Conservation (phyloP, 192 early-diverging fungal species). For the Coemansia sp. region DNA sequence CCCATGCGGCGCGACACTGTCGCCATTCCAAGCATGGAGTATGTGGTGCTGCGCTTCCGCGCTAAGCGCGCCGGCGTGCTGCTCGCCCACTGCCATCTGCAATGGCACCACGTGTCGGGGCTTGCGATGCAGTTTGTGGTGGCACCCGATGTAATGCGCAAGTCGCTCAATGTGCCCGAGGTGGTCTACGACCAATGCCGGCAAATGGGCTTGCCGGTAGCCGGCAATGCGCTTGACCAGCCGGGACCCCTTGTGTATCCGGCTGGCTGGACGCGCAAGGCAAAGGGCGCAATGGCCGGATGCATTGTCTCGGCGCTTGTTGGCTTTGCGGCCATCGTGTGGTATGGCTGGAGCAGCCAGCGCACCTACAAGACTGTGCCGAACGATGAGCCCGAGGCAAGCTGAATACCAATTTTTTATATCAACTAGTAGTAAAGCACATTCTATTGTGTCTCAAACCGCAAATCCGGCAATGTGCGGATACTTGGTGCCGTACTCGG, state of each 20-base stretch:
- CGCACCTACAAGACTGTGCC: too few relatives aligned
- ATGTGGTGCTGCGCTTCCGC: slow-evolving; percentile 63
- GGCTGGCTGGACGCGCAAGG: too few relatives aligned
- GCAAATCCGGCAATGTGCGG: slow-evolving; percentile 8
- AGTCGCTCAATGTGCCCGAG: slow-evolving; percentile 20
- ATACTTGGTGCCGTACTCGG: not conserved
- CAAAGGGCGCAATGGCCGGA: too few relatives aligned
- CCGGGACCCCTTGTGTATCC: too few relatives aligned
- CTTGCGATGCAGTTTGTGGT: slow-evolving; percentile 65
- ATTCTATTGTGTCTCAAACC: too few relatives aligned
- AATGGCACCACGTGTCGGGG: slow-evolving; percentile 56
- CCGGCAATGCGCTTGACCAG: slow-evolving; percentile 73
- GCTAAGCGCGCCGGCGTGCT: slow-evolving; percentile 77
- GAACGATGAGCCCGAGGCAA: too few relatives aligned
- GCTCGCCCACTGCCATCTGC: slow-evolving; percentile 76
- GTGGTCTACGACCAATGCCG: slow-evolving; percentile 55
- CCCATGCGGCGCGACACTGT: slow-evolving; percentile 68
- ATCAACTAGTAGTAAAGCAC: too few relatives aligned
- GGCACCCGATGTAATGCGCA: slow-evolving; percentile 57
- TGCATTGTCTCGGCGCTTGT: too few relatives aligned
- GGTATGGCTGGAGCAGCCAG: too few relatives aligned
- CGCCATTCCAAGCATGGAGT: slow-evolving; percentile 53
- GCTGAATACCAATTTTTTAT: too few relatives aligned
- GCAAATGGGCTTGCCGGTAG: slow-evolving; percentile 48
- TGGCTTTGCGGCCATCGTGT: too few relatives aligned